These are phyloP conservation scores for Asterophora lycoperdoides DNA, from an alignment of 768 basidiomycete species.

Conservation along the genomic window DNA sequence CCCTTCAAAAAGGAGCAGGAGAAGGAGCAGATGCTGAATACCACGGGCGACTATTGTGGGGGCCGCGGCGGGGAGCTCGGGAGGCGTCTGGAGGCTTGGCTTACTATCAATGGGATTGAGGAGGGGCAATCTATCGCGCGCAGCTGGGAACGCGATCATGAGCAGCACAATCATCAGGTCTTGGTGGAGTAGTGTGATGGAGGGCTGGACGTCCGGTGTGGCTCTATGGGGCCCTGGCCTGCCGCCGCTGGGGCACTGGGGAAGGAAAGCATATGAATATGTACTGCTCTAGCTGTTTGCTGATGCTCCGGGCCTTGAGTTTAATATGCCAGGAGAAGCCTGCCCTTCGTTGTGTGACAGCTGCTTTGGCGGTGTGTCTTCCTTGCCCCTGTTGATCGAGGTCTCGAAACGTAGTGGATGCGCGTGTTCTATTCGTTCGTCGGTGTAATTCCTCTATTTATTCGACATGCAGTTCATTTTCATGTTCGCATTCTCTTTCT, in stretches of 20 bases:
- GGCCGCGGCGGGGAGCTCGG: slow-evolving; percentile 78
- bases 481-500: too few species aligned
- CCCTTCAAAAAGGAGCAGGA: slow-evolving; percentile 59
- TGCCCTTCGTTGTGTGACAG: neutral
- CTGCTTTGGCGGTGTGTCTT: neutral
- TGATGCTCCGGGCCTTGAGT: too few species aligned
- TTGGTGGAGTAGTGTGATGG: slow-evolving; percentile 2
- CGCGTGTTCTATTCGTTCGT: neutral
- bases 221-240: too few species aligned
- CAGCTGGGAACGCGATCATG: slow-evolving; percentile 14
- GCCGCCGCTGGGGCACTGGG: neutral
- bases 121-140: slow-evolving; percentile 14
- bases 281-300: neutral
- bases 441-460: neutral
- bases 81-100: slow-evolving; percentile 69
- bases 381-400: neutral
- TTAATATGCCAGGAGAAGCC: too few species aligned
- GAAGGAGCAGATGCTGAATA: slow-evolving; percentile 66
- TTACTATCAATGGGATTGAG: slow-evolving; percentile 42
- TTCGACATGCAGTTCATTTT: neutral
- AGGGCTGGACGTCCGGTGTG: too few species aligned
- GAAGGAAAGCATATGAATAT: neutral
- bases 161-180: slow-evolving; percentile 2
- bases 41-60: slow-evolving; percentile 73
- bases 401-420: neutral